Evolutionary conservation across 169 alveolate genomes (phyloP).

Genomic region (Besnoitia besnoiti): DNA sequence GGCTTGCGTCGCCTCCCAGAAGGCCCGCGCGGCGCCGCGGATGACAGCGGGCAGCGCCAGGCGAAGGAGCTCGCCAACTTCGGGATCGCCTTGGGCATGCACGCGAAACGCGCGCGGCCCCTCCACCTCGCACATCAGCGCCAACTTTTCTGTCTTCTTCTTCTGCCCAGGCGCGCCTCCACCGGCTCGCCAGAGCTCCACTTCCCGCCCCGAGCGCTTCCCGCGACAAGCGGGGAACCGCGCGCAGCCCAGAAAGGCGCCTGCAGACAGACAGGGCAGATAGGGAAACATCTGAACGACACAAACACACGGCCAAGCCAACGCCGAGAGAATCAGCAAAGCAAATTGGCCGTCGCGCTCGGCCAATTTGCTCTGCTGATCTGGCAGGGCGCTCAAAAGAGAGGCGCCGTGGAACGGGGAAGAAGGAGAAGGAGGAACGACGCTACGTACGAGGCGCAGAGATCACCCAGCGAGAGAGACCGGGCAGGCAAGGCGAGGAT

Average conservation of each 20-base stretch:
- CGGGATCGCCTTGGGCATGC: slow-evolving; percentile 64
- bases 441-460: too few species aligned
- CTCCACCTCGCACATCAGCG: slow-evolving; percentile 59
- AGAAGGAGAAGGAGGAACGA: too few species aligned
- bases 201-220: slow-evolving; percentile 49
- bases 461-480: too few species aligned
- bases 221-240: slow-evolving; percentile 59
- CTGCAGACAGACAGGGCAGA: background rate
- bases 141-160: background rate
- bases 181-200: slow-evolving; percentile 65
- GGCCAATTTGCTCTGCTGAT: too few species aligned
- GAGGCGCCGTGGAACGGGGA: too few species aligned
- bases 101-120: slow-evolving; percentile 46
- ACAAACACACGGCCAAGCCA: too few species aligned
- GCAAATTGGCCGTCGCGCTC: too few species aligned
- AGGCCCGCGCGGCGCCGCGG: slow-evolving; percentile 43
- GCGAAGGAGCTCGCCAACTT: slow-evolving; percentile 54
- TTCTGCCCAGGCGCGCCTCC: background rate
- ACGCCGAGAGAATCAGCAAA: too few species aligned
- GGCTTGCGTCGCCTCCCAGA: background rate
- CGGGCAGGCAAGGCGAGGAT: too few species aligned
- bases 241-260: slow-evolving; percentile 60
- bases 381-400: too few species aligned
- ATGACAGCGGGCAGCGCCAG: slow-evolving; percentile 48
- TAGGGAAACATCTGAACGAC: too few species aligned